phyloP scores from a whole-genome alignment of 805 yeast species.

The Blastobotrys peoriensis region DNA sequence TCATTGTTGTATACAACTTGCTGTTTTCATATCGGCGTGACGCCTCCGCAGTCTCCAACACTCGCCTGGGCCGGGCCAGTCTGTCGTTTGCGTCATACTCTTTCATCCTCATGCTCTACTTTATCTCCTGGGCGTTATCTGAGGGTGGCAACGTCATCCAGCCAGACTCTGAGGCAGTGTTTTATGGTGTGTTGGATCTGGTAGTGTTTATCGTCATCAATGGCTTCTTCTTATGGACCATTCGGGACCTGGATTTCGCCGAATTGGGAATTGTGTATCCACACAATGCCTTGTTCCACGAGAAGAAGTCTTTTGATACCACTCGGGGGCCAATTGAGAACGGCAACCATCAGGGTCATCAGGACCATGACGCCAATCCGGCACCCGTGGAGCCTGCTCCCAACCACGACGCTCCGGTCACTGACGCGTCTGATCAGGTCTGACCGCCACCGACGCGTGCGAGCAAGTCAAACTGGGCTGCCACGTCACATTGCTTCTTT shows the following conservation, averaged over 20 bases:
- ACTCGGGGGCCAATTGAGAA: conserved; percentile 14
- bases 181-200: conserved; percentile 54
- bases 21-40: conserved; percentile 15
- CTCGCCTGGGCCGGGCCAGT: conserved; percentile 1
- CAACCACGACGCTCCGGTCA: conserved; percentile 6
- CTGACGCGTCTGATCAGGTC: neutral
- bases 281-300: conserved; percentile 18
- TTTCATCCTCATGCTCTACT: conserved; percentile 45
- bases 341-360: too few species aligned
- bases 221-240: conserved; percentile 18
- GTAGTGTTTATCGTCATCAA: conserved; percentile 33
- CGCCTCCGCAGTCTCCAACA: conserved; percentile 9
- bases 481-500: too few species aligned
- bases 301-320: conserved; percentile 13
- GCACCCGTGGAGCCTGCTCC: too few species aligned
- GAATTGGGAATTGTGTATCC: conserved; percentile 20
- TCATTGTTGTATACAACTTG: conserved; percentile 22
- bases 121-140: conserved; percentile 47
- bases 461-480: too few species aligned
- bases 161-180: conserved; percentile 53
- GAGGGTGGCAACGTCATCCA: conserved; percentile 61
- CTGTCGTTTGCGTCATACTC: conserved; percentile 22
- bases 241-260: conserved; percentile 19
- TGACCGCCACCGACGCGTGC: too few species aligned
- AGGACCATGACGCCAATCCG: too few species aligned